Base-by-base conservation (phyloP, 2,329 filamentous ascomycete genomes). In the Talaromyces sp. region DNA sequence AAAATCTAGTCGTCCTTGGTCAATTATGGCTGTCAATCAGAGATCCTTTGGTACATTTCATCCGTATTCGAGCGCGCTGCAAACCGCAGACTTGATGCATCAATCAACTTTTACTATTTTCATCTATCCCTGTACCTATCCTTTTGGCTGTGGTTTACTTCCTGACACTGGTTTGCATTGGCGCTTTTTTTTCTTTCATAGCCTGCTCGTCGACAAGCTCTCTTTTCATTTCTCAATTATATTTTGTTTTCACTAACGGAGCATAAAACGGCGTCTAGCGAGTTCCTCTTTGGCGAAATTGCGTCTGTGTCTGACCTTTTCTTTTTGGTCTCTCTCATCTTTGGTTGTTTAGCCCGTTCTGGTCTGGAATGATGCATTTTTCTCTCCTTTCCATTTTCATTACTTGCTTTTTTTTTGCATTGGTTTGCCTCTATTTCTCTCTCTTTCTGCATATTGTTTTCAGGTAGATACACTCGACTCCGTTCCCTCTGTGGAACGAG, bases 1-100 rank as follows among this genome's bases (percentile, higher is more conserved):
- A 71, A 74, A 61, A 77, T 79, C 50, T 78, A 63, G 69, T 43
- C 17, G 11, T 33, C 9, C 5, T 40, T 41, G 31, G 31, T 55
- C 33, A 31, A 19, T 37, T 28, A 25, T 48, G 10, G 28, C 17
- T 45, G n/a, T 25, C 19, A 28, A 36, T 39, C 17, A 5, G 21
- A 15, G 10, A 31, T 21, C 6, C 25, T 7, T 22, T 2, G 10
- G 19, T 22, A 25, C n/a, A n/a, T n/a, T 31, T 5, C n/a, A 3
- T 31, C 25, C 43, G 4, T 17, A 37, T 36, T 37, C n/a, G 45
- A 19, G 8, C 31, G 13, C 8, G 13, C 37, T 25, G n/a, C 28
- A 10, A 21, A 22, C 7, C 21, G 21, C 43, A 28, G 15, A 25
- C 4, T 31, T 35, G 25, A 28, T 15, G 40, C 19, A 28, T 33